Percentiles rank a stretch among this genome's conserved stretches.
Evolutionary conservation across 768 basidiomycete genomes (phyloP).

Genomic region (Phallus indusiatus): DNA sequence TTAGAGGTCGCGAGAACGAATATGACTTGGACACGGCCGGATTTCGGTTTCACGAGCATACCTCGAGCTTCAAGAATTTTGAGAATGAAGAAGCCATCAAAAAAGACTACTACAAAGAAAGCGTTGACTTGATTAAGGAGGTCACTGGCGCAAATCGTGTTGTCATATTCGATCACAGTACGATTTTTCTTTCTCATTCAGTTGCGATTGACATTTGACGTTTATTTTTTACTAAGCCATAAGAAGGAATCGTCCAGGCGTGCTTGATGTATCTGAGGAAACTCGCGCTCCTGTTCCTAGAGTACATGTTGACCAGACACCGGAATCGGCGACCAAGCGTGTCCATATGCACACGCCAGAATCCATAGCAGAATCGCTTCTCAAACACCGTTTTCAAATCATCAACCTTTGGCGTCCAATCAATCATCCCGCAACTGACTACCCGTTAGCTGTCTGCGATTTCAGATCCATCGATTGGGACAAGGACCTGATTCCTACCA

Average conservation of each 20-base stretch:
- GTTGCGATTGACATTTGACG: not conserved
- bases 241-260: constrained; percentile 34
- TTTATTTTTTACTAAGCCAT: constrained; percentile 28
- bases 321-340: constrained; percentile 28
- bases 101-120: constrained; percentile 53
- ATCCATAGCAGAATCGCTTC: constrained; percentile 27
- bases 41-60: constrained; percentile 33
- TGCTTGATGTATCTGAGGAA: constrained; percentile 24
- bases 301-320: constrained; percentile 40
- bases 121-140: constrained; percentile 46
- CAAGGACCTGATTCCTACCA: constrained; percentile 28
- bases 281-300: constrained; percentile 24
- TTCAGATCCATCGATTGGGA: constrained; percentile 30
- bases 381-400: constrained; percentile 40
- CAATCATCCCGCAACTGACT: constrained; percentile 35
- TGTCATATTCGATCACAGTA: constrained; percentile 60
- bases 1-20: constrained; percentile 39
- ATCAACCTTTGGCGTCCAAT: constrained; percentile 50
- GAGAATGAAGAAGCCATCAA: constrained; percentile 40
- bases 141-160: constrained; percentile 50
- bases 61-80: constrained; percentile 40
- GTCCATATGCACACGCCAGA: constrained; percentile 35
- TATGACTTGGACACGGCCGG: constrained; percentile 40
- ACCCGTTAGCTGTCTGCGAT: constrained; percentile 41
- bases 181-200: constrained; percentile 14